Base-by-base conservation (phyloP, 352 stramenopile genomes). In the Peronosclerospora sorghi region DNA sequence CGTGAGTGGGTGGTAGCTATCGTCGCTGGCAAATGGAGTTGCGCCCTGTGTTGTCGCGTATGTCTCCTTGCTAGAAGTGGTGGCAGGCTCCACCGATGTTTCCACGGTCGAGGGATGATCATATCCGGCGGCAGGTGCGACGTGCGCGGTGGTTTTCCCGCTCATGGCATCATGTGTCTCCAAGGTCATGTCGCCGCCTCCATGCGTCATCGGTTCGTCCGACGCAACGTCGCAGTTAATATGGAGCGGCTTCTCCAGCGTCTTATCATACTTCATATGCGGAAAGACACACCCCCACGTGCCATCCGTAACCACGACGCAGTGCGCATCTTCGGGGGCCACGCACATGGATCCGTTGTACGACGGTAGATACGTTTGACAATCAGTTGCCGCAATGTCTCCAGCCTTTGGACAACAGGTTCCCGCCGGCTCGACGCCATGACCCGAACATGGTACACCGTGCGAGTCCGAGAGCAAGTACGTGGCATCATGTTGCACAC, bases 301-400 rank as follows among this genome's bases (percentile, higher is more conserved):
- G 4, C 41, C 36, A 8, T 44, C 38, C n/a, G 18, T 26, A 8
- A 54, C 8, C 21, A 48, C 2, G 24, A 49, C 29, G 8, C 54
- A 62, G 18, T 58, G 13, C 19, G 54, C 54, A 24, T 62, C 48
- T 0, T 48, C 39, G 1, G 43, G 48, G 20, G 54, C 54, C 1
- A 63, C 54, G n/a, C 49, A 63, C 2, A n/a, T 29, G 2, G 34
- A 15, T 26, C 48, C 54, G 30, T 62, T 56, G 48, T 48, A 56
- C 8, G 54, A 63, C 30, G 41, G 6, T 8, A 63, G 17, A 8
- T 56, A 44, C 13, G 44, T 18, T 3, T 47, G 32, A 24, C 54
- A 63, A 32, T 55, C 45, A 9, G 24, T 32, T 29, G 20, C 41
- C 17, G 54, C 54, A 6, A 63, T 24, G 30, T 63, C 48, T 13